phyloP scores from a whole-genome alignment of 495 filamentous ascomycete species.

The Oleoguttula mirabilis region DNA sequence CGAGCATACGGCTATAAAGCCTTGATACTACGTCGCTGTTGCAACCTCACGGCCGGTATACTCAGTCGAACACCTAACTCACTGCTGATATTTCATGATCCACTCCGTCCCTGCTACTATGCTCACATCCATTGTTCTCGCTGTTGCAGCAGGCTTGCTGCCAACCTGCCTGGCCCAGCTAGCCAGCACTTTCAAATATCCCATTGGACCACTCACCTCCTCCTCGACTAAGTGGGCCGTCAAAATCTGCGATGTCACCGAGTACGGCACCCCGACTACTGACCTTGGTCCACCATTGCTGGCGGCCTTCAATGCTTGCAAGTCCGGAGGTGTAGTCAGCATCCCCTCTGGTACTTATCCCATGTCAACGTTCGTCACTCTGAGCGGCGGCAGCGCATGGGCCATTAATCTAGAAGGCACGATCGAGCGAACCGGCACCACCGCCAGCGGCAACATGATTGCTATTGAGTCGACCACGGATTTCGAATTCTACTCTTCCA shows the following conservation, averaged over 20 bases:
- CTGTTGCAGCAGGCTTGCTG: not conserved
- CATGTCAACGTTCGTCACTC: conserved; percentile 26
- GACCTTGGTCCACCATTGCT: conserved; percentile 26
- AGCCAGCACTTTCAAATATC: conserved; percentile 12
- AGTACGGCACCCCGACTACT: conserved; percentile 21
- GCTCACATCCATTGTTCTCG: too few relatives aligned
- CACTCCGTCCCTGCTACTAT: too few relatives aligned
- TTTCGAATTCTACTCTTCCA: conserved; percentile 41
- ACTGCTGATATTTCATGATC: too few relatives aligned
- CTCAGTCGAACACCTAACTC: too few relatives aligned
- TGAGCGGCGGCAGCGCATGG: conserved; percentile 32
- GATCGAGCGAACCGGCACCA: conserved; percentile 34
- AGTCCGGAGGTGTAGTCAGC: conserved; percentile 27
- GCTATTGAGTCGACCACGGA: conserved; percentile 36
- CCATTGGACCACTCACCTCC: not conserved
- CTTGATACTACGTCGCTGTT: too few relatives aligned
- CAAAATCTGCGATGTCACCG: conserved; percentile 17
- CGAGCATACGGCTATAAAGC: too few relatives aligned
- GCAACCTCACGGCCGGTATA: too few relatives aligned
- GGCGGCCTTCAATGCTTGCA: conserved; percentile 20
- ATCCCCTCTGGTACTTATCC: conserved; percentile 14
- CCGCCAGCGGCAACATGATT: conserved; percentile 41
- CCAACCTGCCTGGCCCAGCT: not conserved
- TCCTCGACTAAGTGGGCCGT: not conserved
- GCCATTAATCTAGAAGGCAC: conserved; percentile 40